Conservation (phyloP, 441 rosid species). For the Erodium moschatum region DNA sequence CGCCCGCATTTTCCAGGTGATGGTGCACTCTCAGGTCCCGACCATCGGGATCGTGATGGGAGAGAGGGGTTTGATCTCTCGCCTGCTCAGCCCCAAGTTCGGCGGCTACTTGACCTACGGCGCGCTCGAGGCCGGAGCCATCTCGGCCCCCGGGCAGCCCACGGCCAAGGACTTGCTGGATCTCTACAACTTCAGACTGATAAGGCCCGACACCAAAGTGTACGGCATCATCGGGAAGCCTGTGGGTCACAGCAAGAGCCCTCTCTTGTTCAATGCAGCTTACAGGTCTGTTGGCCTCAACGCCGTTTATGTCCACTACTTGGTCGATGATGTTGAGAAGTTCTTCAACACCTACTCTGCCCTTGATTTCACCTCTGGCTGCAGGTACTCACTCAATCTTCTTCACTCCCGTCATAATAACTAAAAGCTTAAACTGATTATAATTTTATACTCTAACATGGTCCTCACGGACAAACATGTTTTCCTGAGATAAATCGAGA, state of each 20-base stretch:
- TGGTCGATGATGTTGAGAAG: conserved; percentile 36
- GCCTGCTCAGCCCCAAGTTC: conserved; percentile 28
- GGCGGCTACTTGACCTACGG: conserved; percentile 32
- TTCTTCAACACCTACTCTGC: conserved; percentile 43
- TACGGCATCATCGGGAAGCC: conserved; percentile 33
- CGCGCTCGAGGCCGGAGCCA: conserved; percentile 31
- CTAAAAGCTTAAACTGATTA: too few species aligned
- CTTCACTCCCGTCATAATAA: too few species aligned
- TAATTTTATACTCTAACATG: too few species aligned
- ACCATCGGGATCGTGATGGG: conserved; percentile 31
- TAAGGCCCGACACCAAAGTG: conserved; percentile 28
- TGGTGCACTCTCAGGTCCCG: conserved; percentile 25
- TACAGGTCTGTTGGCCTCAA: conserved; percentile 28
- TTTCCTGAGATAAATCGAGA: too few species aligned
- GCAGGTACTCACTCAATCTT: conserved; percentile 24
- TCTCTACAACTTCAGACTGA: conserved; percentile 29
- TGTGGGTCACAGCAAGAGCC: conserved; percentile 35
- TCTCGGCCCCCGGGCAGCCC: conserved; percentile 33
- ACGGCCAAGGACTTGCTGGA: conserved; percentile 29
- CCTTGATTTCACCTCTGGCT: conserved; percentile 42
- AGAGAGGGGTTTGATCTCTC: conserved; percentile 31
- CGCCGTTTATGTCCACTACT: conserved; percentile 29
- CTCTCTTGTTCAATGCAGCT: conserved; percentile 30
- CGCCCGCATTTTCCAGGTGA: conserved; percentile 23
- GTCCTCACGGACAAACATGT: too few species aligned